Percentiles rank a stretch among this genome's conserved stretches.
These are phyloP conservation scores for Lecanosticta acicola DNA, from an alignment of 2,329 filamentous ascomycete species.

Conservation along the genomic window DNA sequence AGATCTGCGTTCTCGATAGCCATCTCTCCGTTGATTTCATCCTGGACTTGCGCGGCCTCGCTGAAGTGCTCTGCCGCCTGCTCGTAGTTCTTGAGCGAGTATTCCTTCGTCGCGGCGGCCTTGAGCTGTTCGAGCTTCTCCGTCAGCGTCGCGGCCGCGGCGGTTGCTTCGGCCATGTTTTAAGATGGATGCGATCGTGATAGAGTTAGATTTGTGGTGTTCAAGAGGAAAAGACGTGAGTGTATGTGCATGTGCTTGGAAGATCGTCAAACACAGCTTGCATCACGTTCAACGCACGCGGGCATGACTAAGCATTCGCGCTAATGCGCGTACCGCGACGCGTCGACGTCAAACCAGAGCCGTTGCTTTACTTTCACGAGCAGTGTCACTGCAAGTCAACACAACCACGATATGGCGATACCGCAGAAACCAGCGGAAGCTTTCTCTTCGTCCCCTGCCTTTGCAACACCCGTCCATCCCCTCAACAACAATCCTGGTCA, in stretches of 20 bases:
- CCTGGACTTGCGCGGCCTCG: conserved; percentile 82
- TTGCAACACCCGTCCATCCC: conserved; percentile 79
- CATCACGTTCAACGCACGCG: not conserved
- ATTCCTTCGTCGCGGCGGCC: conserved; percentile 75
- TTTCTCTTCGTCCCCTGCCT: conserved; percentile 82
- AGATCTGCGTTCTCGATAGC: conserved; percentile 85
- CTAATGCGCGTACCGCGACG: not conserved
- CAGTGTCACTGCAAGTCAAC: not conserved
- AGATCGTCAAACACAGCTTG: no score
- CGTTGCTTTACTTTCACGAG: not conserved
- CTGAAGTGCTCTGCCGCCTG: conserved; percentile 84
- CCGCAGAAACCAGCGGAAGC: conserved; percentile 8
- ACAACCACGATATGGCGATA: conserved; percentile 11
- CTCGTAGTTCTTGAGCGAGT: conserved; percentile 81
- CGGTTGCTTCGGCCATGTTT: conserved; percentile 3
- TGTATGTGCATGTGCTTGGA: no score
- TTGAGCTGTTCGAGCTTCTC: conserved; percentile 58
- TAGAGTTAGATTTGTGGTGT: not conserved
- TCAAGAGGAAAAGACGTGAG: not conserved
- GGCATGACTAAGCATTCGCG: not conserved
- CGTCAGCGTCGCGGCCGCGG: conserved; percentile 11
- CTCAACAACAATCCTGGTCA: conserved; percentile 38
- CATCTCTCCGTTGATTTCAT: conserved; percentile 87
- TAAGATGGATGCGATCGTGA: not conserved
- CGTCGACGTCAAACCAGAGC: not conserved